Evolutionary conservation across 306 rosid species (phyloP), one percentile per base, ranked within the genome.

Genomic region (Pyrus bretschneideri): DNA sequence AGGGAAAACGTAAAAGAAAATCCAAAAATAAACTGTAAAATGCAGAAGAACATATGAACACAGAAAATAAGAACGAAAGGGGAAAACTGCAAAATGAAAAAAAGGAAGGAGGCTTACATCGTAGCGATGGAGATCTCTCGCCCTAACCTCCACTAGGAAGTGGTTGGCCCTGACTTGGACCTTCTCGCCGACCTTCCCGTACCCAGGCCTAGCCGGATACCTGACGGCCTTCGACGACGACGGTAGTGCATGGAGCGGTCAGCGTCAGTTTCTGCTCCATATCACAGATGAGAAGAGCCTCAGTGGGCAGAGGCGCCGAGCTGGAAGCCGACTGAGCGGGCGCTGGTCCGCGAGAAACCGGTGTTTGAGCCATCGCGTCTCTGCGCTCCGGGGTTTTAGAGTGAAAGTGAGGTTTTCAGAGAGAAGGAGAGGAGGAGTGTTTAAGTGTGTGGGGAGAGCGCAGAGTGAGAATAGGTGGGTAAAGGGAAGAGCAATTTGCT

Each of bases 151-250:
- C 0, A 89, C 86, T 1, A 76, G 51, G 6, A 93, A 88, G 15
- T 93, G 98, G 69, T 93, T 93, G 0, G 98, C 98, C 0, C 87
- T 80, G 3, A 91, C 85, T 14, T 54, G 6, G 8, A 76, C 27
- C 33, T 22, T 83, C 0, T 0, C 27, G 0, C 98, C 96, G 0
- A 25, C 1, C 10, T 2, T 65, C 0, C 96, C 96, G 3, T 1
- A 84, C 1, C 80, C 88, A 0, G 98, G 98, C 17, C 98, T 84
- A 49, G n/a, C 63, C 0, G 86, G 70, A 21, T 59, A 9, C 54
- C 76, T 11, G 0, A 58, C 0, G 0, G 86, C 89, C 81, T 85
- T 91, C 1, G 87, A 70, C 18, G 87, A 89, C 11, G 88, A 52
- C 2, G 89, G 87, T 3, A 4, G 31, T 25, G 27, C 27, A 25